These are phyloP conservation scores for Sporothrix humicola DNA, from an alignment of 2,329 filamentous ascomycete species.

Conservation along the genomic window DNA sequence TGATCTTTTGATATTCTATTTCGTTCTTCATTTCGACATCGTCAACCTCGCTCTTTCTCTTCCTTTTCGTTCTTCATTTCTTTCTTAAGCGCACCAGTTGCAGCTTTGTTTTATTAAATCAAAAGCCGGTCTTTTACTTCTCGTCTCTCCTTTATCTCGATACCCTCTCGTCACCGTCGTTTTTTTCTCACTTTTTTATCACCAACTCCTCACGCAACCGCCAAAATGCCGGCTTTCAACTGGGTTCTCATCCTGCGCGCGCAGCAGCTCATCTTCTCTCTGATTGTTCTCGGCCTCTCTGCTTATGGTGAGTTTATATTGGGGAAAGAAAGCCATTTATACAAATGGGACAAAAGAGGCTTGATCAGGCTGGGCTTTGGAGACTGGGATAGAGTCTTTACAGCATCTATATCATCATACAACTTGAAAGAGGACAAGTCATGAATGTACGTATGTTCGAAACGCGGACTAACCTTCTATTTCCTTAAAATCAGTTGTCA, in stretches of 20 bases:
- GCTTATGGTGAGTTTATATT: slow-evolving; percentile 51
- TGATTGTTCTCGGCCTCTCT: slow-evolving; percentile 56
- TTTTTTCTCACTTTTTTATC: not conserved
- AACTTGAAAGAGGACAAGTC: not conserved
- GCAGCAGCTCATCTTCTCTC: slow-evolving; percentile 53
- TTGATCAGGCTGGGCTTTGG: no score
- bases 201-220: slow-evolving; percentile 6
- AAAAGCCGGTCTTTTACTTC: slow-evolving; percentile 35
- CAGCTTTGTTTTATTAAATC: slow-evolving; percentile 35
- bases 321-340: not conserved
- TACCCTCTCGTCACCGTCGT: slow-evolving; percentile 24
- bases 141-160: slow-evolving; percentile 33
- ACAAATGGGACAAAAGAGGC: not conserved
- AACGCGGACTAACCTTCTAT: not conserved
- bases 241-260: slow-evolving; percentile 52
- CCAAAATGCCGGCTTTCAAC: slow-evolving; percentile 48
- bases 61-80: slow-evolving; percentile 28
- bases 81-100: slow-evolving; percentile 43
- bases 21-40: slow-evolving; percentile 20
- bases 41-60: slow-evolving; percentile 37
- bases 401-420: no score
- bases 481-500: slow-evolving; percentile 54
- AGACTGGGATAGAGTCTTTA: no score
- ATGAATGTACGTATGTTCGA: not conserved
- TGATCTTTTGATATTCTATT: slow-evolving; percentile 22